A percentile compares a stretch with the other conserved stretches of the same genome.
Evolutionary conservation across 2,329 filamentous ascomycete genomes (phyloP).

Genomic region (Aureobasidium mangrovei): DNA sequence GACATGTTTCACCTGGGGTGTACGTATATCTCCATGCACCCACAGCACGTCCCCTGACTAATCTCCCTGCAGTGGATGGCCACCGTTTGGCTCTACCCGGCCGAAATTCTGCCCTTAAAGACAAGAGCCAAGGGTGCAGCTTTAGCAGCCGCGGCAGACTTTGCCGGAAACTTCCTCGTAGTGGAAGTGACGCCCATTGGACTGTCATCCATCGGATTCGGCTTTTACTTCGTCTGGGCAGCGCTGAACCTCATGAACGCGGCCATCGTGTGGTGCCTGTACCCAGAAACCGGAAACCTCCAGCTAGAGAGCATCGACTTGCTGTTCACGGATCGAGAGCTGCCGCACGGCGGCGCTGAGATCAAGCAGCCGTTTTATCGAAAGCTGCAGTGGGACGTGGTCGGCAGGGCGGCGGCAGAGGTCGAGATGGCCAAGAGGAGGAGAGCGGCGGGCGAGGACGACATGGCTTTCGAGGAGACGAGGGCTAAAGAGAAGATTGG

Average conservation of each 20-base stretch:
- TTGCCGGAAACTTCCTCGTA: slow-evolving; percentile 14
- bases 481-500: no score
- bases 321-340: neutral
- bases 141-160: slow-evolving; percentile 21
- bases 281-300: slow-evolving; percentile 11
- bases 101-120: slow-evolving; percentile 20
- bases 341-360: neutral
- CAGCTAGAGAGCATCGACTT: slow-evolving; percentile 6
- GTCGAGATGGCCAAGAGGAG: no score
- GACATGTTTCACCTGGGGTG: slow-evolving; percentile 20
- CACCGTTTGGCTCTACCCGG: slow-evolving; percentile 19
- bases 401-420: no score
- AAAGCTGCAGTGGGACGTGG: no score
- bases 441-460: no score
- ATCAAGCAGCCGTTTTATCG: no score
- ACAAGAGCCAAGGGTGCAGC: slow-evolving; percentile 19
- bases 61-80: slow-evolving; percentile 18
- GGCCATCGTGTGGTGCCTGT: slow-evolving; percentile 8
- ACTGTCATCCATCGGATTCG: slow-evolving; percentile 4
- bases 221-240: slow-evolving; percentile 12
- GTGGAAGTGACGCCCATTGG: slow-evolving; percentile 9
- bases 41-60: neutral
- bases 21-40: neutral
- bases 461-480: no score
- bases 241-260: slow-evolving; percentile 10